phyloP scores from a whole-genome alignment of 371 early-diverging fungal genomes.

The Mucor plumbeus region DNA sequence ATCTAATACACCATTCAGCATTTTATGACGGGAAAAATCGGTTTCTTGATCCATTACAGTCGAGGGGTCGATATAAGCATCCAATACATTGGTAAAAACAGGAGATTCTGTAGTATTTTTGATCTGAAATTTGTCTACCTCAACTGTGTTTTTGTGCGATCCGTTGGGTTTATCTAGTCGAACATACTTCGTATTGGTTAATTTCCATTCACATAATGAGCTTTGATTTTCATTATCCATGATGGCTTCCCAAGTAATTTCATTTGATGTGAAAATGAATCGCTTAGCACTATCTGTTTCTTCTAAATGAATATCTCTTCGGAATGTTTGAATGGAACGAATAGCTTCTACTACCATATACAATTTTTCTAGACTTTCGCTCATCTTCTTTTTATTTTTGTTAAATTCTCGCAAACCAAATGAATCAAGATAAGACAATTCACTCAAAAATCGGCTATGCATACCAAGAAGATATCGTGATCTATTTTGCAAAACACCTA shows the following conservation, averaged over 20 bases:
- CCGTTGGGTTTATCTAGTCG: conserved; percentile 68
- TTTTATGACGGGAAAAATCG: conserved; percentile 77
- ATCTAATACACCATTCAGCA: conserved; percentile 78
- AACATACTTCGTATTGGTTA: conserved; percentile 53
- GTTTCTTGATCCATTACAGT: conserved; percentile 16
- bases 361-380: conserved; percentile 57
- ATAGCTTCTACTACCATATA: conserved; percentile 65
- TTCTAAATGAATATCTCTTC: conserved; percentile 27
- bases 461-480: conserved; percentile 50
- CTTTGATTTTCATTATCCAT: conserved; percentile 38
- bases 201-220: conserved; percentile 64
- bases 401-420: conserved; percentile 23
- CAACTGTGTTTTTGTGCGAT: conserved; percentile 66
- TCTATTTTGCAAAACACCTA: conserved; percentile 60
- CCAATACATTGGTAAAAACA: conserved; percentile 47
- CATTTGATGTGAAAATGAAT: conserved; percentile 38
- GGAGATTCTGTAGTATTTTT: conserved; percentile 65
- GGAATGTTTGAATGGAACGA: conserved; percentile 50
- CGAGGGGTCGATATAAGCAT: conserved; percentile 8
- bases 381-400: conserved; percentile 16
- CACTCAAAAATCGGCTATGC: conserved; percentile 63
- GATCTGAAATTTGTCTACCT: conserved; percentile 74
- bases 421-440: conserved; percentile 36
- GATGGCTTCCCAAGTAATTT: conserved; percentile 66
- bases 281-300: conserved; percentile 33